Evolutionary conservation across 495 filamentous ascomycete species (phyloP).

Genomic region (Penicillium silybi): DNA sequence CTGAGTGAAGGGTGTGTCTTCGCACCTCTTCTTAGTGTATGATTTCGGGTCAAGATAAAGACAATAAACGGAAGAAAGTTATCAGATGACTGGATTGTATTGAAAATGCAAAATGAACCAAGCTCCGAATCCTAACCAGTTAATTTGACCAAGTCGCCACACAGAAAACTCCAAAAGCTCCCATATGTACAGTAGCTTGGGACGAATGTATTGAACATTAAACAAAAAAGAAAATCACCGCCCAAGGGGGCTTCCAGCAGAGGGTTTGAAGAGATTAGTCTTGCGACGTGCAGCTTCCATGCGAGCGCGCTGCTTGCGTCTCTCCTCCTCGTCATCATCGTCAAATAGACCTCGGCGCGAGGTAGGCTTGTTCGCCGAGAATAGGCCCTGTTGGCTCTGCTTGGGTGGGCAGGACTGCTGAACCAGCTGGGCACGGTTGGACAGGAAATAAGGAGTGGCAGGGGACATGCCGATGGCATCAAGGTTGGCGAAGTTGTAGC

Average conservation of each 20-base stretch:
- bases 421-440: conserved; percentile 50
- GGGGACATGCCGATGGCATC: conserved; percentile 48
- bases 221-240: conserved; percentile 9
- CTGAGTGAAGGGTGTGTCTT: background rate
- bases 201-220: conserved; percentile 9
- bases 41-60: background rate
- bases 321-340: conserved; percentile 29
- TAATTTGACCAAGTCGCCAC: background rate
- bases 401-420: conserved; percentile 75
- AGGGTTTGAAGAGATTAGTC: conserved; percentile 78
- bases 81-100: background rate
- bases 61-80: background rate
- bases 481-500: conserved; percentile 35
- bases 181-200: conserved; percentile 20
- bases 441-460: conserved; percentile 53
- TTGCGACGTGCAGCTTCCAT: conserved; percentile 73
- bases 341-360: conserved; percentile 6
- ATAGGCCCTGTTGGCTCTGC: conserved; percentile 45
- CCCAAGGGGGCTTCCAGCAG: conserved; percentile 67
- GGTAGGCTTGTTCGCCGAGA: conserved; percentile 22
- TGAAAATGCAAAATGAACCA: background rate
- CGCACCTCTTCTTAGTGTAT: background rate
- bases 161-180: conserved; percentile 5
- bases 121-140: background rate
- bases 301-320: conserved; percentile 55